Percentiles rank a stretch among this genome's conserved stretches.
These are phyloP conservation scores for Penicillium italicum DNA, from an alignment of 2,329 filamentous ascomycete genomes.

Conservation along the genomic window DNA sequence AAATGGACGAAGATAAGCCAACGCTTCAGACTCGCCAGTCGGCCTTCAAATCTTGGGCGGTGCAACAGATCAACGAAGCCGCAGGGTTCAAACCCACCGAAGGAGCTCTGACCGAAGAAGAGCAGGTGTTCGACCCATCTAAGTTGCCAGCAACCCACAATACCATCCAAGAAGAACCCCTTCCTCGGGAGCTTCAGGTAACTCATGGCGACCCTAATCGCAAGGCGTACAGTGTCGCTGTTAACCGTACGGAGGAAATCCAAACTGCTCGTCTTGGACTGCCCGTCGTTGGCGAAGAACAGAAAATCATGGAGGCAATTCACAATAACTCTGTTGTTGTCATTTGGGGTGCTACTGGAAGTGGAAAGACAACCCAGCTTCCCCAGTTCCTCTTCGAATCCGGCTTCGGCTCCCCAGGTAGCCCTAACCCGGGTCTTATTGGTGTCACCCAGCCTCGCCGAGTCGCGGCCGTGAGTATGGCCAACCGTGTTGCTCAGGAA, in stretches of 20 bases:
- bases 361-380: slow-evolving; percentile 95
- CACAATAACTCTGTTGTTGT: slow-evolving; percentile 87
- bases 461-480: slow-evolving; percentile 95
- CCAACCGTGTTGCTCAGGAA: slow-evolving; percentile 83
- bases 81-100: slow-evolving; percentile 62
- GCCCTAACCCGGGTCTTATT: slow-evolving; percentile 85
- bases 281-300: slow-evolving; percentile 90
- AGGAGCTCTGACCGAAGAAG: slow-evolving; percentile 30
- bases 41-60: slow-evolving; percentile 93
- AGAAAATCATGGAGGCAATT: slow-evolving; percentile 96
- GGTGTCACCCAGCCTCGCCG: slow-evolving; percentile 91
- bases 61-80: slow-evolving; percentile 77
- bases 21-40: slow-evolving; percentile 45
- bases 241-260: slow-evolving; percentile 67
- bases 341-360: slow-evolving; percentile 91
- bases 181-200: slow-evolving; percentile 39
- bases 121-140: slow-evolving; percentile 30
- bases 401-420: slow-evolving; percentile 75
- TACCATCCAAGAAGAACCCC: slow-evolving; percentile 38
- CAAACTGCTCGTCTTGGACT: slow-evolving; percentile 74
- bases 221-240: slow-evolving; percentile 71
- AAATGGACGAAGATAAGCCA: slow-evolving; percentile 14
- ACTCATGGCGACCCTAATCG: slow-evolving; percentile 50
- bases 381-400: slow-evolving; percentile 95
- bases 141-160: slow-evolving; percentile 37